These are phyloP conservation scores for Polygonum aviculare DNA, from an alignment of 148 eudicot genomes.

Conservation along the genomic window DNA sequence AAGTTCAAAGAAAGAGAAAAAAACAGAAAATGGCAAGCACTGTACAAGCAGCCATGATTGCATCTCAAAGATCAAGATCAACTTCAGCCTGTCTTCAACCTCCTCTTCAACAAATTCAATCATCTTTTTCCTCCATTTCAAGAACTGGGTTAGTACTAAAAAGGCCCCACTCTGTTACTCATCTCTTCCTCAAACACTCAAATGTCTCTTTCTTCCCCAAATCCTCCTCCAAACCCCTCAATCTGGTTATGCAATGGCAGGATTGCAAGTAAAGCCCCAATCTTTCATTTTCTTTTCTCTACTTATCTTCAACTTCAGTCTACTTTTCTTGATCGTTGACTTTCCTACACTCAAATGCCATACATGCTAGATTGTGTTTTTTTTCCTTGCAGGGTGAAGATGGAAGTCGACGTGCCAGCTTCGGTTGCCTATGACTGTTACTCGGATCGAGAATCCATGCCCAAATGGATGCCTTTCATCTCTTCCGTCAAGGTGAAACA, in stretches of 20 bases:
- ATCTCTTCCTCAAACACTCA: slow-evolving; percentile 15
- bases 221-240: slow-evolving; percentile 18
- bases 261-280: slow-evolving; percentile 42
- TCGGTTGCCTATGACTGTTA: slow-evolving; percentile 84
- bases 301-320: neutral
- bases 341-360: neutral
- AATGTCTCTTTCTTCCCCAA: slow-evolving; percentile 4
- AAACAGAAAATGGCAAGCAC: neutral
- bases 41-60: slow-evolving; percentile 4
- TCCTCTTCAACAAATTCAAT: neutral
- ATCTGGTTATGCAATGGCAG: slow-evolving; percentile 52
- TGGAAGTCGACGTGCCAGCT: slow-evolving; percentile 67
- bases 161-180: slow-evolving; percentile 11
- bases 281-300: neutral
- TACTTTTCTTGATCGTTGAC: neutral
- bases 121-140: neutral
- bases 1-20: neutral
- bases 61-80: slow-evolving; percentile 2
- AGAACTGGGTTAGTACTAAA: slow-evolving; percentile 6
- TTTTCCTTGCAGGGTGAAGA: slow-evolving; percentile 40
- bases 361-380: no score
- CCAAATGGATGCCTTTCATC: slow-evolving; percentile 91
- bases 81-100: neutral
- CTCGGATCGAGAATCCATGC: slow-evolving; percentile 79
- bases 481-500: slow-evolving; percentile 57